Evolutionary conservation across 352 stramenopile genomes (phyloP), one percentile per base, ranked within the genome.

Genomic region (Elongisporangium undulatum): DNA sequence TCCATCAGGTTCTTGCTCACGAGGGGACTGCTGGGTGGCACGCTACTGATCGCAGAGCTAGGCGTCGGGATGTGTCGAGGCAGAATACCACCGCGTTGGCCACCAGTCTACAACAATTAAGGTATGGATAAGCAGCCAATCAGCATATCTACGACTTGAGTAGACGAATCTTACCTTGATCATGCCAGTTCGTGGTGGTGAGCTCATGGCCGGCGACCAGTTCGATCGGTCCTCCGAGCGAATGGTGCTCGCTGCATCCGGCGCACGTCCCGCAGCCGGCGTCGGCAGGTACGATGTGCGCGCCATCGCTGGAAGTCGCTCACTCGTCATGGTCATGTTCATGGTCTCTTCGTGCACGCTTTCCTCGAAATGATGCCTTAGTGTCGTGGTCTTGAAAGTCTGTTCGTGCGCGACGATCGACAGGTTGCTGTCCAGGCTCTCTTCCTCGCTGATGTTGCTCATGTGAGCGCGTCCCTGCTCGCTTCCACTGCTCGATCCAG

Each of bases 1-100:
- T 92, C 89, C 80, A 91, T 90, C 24, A 93, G 61, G 62, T 93
- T 89, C 26, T 81, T 87, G 66, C 71, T 93, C 49, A 93, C 74
- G 16, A 69, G 70, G 7, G 84, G 84, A 39, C 78, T 91, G 26
- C 65, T 74, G 6, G 56, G 64, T n/a, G 74, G 74, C 34, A 93
- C 82, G 51, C 83, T 93, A 58, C 83, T 93, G 64, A 93, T 91
- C 9, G 65, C 77, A 0, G 83, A 93, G 7, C 74, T 71, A 8
- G 82, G 82, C 1, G 82, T 92, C 55, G 63, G 66, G 12, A 78
- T 73, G 16, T 61, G 69, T 49, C 69, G 63, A 12, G 62, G 3
- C 16, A 39, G 12, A 39, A 15, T 39, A 7, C 29, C 29, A 7
- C 29, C 29, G n/a, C 17, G 20, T 62, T 63, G 39, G 1, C 69